phyloP scores from a whole-genome alignment of 169 alveolate genomes.

The Plasmodium fragile region DNA sequence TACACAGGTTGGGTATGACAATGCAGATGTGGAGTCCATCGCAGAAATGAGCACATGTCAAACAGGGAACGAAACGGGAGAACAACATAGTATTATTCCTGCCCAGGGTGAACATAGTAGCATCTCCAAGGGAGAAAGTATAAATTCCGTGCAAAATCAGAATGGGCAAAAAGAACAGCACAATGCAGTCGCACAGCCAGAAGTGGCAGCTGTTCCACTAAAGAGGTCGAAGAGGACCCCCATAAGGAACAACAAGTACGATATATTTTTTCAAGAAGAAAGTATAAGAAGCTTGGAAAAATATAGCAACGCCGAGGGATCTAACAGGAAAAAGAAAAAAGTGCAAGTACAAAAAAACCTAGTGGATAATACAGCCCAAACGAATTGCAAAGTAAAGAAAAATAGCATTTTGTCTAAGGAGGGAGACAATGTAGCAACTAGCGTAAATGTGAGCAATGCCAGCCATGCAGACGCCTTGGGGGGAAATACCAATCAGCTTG shows the following conservation, averaged over 20 bases:
- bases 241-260: neutral
- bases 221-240: neutral
- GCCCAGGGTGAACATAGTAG: neutral
- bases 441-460: neutral
- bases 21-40: neutral
- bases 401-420: neutral
- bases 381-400: neutral
- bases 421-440: neutral
- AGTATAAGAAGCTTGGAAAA: neutral
- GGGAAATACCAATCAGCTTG: neutral
- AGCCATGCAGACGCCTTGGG: neutral
- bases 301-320: neutral
- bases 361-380: neutral
- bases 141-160: neutral
- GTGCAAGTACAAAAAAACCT: neutral
- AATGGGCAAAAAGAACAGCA: neutral
- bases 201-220: neutral
- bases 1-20: neutral
- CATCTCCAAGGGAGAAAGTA: neutral
- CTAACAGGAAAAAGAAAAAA: neutral
- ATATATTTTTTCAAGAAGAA: slow-evolving; percentile 3
- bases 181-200: neutral
- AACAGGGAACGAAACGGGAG: neutral
- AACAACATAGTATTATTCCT: neutral
- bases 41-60: neutral